Percentiles rank a stretch among this genome's conserved stretches.
Evolutionary conservation across 345 rosid genomes (phyloP).

Genomic region (Aquilaria yunnanensis): DNA sequence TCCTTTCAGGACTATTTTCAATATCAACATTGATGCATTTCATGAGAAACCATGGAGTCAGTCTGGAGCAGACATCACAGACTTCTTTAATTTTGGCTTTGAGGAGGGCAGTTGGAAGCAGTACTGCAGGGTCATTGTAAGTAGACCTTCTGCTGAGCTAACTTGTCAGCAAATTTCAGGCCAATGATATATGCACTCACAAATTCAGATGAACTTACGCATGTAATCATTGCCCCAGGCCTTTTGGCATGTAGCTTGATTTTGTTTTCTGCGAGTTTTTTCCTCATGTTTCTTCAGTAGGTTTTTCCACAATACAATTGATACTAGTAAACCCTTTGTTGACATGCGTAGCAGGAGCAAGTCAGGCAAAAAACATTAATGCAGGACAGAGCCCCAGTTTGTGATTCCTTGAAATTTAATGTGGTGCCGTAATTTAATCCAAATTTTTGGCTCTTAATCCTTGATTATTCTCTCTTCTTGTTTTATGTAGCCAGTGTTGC

Average conservation of each 20-base stretch:
- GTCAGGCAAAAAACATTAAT: constrained; percentile 15
- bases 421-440: constrained; percentile 18
- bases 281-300: not conserved
- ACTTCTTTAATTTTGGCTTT: constrained; percentile 69
- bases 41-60: constrained; percentile 59
- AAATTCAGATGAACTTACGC: not conserved
- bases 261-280: not conserved
- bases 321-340: not conserved
- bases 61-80: constrained; percentile 41
- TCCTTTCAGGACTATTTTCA: constrained; percentile 43
- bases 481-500: constrained; percentile 7
- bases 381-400: constrained; percentile 15
- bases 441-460: constrained; percentile 3
- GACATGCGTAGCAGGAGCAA: constrained; percentile 27
- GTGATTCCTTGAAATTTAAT: constrained; percentile 12
- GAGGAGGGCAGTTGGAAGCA: constrained; percentile 61
- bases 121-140: constrained; percentile 56
- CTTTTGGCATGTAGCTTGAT: not conserved
- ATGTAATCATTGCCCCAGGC: constrained; percentile 5
- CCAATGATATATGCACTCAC: not conserved
- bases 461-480: constrained; percentile 2
- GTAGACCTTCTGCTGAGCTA: constrained; percentile 9
- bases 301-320: constrained; percentile 6
- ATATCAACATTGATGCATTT: constrained; percentile 41
- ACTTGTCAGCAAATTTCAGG: not conserved